Evolutionary conservation across 805 yeast genomes (phyloP), one percentile per base, ranked within the genome.

Genomic region (Teunomyces tritomae): DNA sequence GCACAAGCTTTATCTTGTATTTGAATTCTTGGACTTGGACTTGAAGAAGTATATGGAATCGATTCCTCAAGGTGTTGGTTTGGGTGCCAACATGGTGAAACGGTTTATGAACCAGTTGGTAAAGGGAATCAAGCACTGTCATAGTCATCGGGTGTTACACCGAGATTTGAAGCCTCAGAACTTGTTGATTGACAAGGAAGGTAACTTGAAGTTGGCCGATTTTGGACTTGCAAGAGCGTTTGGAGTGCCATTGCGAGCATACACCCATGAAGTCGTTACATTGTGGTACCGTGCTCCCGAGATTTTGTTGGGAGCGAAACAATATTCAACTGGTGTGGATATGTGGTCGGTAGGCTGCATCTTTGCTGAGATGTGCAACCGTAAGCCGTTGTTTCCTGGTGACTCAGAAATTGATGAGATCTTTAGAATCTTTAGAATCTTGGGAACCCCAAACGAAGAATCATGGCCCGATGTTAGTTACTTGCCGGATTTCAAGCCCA

Each of bases 301-400:
- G 69, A 89, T 94, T 48, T 73, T 94, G 51, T 79, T 94, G 54
- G 99, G 99, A 10, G 97, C 97, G 3, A 88, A 95, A 57, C 97
- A 94, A 61, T 94, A 94, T 67, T 89, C 97, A 30, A 94, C 98
- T 0, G 97, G 98, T 14, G 97, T 94, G 45, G 99, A 94, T 66
- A 90, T 94, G 87, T 94, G 99, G 99, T 89, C 97, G 8, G 87
- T 92, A 51, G 99, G 99, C 11, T 91, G 97, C 64, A 94, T 94
- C 42, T 87, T 94, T 66, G 99, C 97, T 5, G 99, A 94, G 65
- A 91, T 94, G 98, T 89, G 91, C 49, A 89, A 90, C 58, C 83
- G 99, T 47, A 89, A 89, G 65, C 97, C 99, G 7, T 68, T 94
- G 45, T 92, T 94, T 71, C 96, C 98, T 0, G 99, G 99, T 5